These are phyloP conservation scores for Moringa oleifera DNA, from an alignment of 345 rosid genomes.

Conservation along the genomic window DNA sequence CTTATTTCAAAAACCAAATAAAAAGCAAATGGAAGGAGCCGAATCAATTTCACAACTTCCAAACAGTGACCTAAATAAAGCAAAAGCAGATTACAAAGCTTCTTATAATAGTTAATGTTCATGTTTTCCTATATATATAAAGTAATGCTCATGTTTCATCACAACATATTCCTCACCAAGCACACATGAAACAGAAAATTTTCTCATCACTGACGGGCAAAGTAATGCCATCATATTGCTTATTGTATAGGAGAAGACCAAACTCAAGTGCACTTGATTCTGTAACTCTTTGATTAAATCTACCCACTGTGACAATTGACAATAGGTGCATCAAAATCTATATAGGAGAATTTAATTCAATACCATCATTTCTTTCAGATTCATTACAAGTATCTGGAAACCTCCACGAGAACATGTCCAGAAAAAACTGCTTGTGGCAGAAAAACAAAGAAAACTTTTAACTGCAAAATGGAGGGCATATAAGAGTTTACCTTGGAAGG, in stretches of 20 bases:
- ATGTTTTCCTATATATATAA: too few relatives aligned
- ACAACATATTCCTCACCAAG: not conserved
- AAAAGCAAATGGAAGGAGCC: not conserved
- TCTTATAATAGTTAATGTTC: too few relatives aligned
- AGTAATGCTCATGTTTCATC: too few relatives aligned
- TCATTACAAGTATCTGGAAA: not conserved
- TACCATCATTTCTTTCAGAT: too few relatives aligned
- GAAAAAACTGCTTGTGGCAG: not conserved
- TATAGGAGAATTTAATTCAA: too few relatives aligned
- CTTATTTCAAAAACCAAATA: not conserved
- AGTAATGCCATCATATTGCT: not conserved
- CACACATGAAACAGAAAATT: not conserved
- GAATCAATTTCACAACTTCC: too few relatives aligned
- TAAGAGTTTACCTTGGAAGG: constrained; percentile 60
- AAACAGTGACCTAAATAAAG: not conserved
- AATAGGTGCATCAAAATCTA: too few relatives aligned
- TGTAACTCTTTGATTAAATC: too few relatives aligned
- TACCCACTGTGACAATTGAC: too few relatives aligned
- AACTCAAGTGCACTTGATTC: not conserved
- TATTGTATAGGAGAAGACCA: not conserved
- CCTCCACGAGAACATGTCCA: not conserved
- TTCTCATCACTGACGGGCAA: not conserved
- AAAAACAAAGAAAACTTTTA: not conserved
- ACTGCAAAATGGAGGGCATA: too few relatives aligned
- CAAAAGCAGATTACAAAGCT: not conserved